Percentiles rank a stretch among this genome's conserved stretches.
These are phyloP conservation scores for Trichoderma koningiopsis DNA, from an alignment of 2,329 filamentous ascomycete genomes.

Conservation along the genomic window DNA sequence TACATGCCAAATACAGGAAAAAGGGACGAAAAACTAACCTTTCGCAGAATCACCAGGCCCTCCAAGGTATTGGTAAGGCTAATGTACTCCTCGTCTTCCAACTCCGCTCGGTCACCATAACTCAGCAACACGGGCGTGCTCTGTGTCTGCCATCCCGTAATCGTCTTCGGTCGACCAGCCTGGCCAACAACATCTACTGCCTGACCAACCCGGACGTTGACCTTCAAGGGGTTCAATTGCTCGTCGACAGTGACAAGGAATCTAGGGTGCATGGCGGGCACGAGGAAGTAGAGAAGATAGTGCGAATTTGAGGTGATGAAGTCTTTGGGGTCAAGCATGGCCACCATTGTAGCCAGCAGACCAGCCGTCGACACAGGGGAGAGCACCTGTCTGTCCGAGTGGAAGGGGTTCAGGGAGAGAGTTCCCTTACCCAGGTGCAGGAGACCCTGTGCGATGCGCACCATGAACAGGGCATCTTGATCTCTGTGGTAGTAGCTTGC, in stretches of 20 bases:
- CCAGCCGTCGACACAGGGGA: conserved; percentile 89
- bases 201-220: conserved; percentile 96
- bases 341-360: conserved; percentile 84
- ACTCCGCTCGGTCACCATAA: conserved; percentile 93
- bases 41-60: conserved; percentile 92
- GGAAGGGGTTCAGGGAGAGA: conserved; percentile 95
- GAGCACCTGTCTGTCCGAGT: conserved; percentile 94
- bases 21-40: conserved; percentile 62
- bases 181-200: conserved; percentile 98
- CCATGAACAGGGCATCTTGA: conserved; percentile 97
- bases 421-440: conserved; percentile 99
- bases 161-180: conserved; percentile 95
- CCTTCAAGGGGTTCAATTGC: conserved; percentile 86
- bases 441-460: conserved; percentile 94
- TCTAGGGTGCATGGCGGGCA: conserved; percentile 93
- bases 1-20: not conserved
- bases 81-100: conserved; percentile 97
- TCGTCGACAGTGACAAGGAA: conserved; percentile 97
- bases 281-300: conserved; percentile 96
- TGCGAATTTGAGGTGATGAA: conserved; percentile 71
- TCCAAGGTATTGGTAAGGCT: conserved; percentile 88
- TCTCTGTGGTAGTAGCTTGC: conserved; percentile 98
- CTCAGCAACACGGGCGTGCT: conserved; percentile 94
- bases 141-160: conserved; percentile 99
- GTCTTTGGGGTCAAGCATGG: conserved; percentile 93